These are phyloP conservation scores for Aegilops longissima DNA, from an alignment of 176 grass and related monocot species.

Conservation along the genomic window DNA sequence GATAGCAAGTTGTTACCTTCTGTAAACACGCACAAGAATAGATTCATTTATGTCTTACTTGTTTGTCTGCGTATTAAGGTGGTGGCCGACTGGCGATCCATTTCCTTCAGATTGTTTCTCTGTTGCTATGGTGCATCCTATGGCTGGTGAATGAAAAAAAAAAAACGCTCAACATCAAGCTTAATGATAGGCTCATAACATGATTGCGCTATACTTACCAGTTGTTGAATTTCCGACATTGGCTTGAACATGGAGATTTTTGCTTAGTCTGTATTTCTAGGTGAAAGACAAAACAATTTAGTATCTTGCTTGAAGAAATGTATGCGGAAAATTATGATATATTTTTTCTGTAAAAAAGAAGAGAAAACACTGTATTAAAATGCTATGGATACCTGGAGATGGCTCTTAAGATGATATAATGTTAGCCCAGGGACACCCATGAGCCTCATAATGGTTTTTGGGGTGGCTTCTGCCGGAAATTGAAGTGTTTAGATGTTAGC, in stretches of 20 bases:
- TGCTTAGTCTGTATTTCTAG: conserved; percentile 97
- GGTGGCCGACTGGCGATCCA: conserved; percentile 46
- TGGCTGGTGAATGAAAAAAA: conserved; percentile 34
- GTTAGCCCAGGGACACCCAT: conserved; percentile 95
- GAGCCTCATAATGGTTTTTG: conserved; percentile 93
- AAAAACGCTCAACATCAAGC: conserved; percentile 27
- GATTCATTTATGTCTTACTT: conserved; percentile 63
- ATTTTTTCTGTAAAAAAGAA: background rate
- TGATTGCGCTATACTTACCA: conserved; percentile 42
- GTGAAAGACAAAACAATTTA: conserved; percentile 43
- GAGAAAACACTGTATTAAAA: conserved; percentile 20
- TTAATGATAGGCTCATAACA: conserved; percentile 8
- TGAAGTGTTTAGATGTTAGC: conserved; percentile 15
- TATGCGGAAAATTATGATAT: background rate
- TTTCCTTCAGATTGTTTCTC: conserved; percentile 72
- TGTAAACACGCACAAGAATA: conserved; percentile 28
- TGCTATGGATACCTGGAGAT: conserved; percentile 81
- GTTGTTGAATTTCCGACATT: conserved; percentile 57
- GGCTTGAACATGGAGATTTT: conserved; percentile 78
- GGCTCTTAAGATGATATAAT: conserved; percentile 97
- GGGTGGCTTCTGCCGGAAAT: conserved; percentile 78
- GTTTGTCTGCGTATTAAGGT: conserved; percentile 58
- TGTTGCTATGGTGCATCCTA: conserved; percentile 47
- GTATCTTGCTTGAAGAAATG: conserved; percentile 25
- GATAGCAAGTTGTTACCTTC: conserved; percentile 31